A percentile compares a stretch with the other conserved stretches of the same genome.
These are phyloP conservation scores for Daldinia childiae DNA, from an alignment of 495 filamentous ascomycete genomes.

Conservation along the genomic window DNA sequence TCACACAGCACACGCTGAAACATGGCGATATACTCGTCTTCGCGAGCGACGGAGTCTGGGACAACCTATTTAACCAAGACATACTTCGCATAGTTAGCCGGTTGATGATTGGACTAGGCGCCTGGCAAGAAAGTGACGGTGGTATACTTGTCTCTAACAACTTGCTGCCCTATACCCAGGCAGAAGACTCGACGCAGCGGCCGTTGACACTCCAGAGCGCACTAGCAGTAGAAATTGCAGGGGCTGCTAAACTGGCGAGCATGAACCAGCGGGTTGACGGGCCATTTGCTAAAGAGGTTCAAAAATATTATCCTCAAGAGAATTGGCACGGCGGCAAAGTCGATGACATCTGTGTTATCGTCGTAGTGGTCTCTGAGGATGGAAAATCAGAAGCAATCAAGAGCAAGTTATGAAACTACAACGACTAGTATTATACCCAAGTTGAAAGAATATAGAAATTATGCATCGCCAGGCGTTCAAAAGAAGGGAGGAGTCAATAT, in stretches of 20 bases:
- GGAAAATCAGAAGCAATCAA: constrained; percentile 44
- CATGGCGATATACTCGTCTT: constrained; percentile 93
- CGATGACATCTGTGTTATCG: constrained; percentile 87
- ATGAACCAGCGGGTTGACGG: constrained; percentile 80
- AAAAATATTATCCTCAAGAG: constrained; percentile 84
- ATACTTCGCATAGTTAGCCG: constrained; percentile 80
- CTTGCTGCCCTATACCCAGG: constrained; percentile 61
- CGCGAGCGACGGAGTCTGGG: constrained; percentile 95
- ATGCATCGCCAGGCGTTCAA: constrained; percentile 38
- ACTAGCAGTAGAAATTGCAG: constrained; percentile 79
- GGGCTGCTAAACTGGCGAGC: constrained; percentile 85
- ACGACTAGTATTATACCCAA: not conserved
- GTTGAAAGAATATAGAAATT: constrained; percentile 19
- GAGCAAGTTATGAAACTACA: constrained; percentile 49
- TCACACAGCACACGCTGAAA: constrained; percentile 75
- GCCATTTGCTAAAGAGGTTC: constrained; percentile 93
- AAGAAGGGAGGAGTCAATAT: constrained; percentile 20
- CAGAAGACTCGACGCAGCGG: constrained; percentile 45
- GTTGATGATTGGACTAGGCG: constrained; percentile 74
- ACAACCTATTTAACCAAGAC: constrained; percentile 92
- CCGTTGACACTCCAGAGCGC: constrained; percentile 71
- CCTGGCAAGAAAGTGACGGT: constrained; percentile 71
- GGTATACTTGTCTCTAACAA: constrained; percentile 67
- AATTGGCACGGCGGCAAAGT: constrained; percentile 87
- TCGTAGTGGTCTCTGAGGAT: constrained; percentile 73